Conservation (phyloP, 257 asterid species). For the Fraxinus cuspidata region DNA sequence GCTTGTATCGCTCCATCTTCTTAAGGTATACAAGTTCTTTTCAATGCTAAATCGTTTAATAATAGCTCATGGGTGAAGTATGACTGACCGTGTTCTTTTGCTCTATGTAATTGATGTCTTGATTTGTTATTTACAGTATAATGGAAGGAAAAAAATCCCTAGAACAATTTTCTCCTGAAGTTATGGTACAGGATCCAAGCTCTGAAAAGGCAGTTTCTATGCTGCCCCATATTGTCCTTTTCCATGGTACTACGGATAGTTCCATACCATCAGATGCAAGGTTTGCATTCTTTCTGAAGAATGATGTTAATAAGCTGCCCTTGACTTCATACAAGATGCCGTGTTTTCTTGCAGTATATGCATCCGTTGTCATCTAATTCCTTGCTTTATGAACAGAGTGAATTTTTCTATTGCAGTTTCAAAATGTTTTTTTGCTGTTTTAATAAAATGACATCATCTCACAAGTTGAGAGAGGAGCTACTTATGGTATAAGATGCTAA, state of each 20-base stretch:
- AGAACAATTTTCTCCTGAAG: constrained; percentile 81
- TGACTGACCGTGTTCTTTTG: constrained; percentile 11
- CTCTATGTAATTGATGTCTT: constrained; percentile 12
- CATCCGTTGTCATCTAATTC: constrained; percentile 11
- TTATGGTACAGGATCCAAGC: constrained; percentile 49
- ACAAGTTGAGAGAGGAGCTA: neutral
- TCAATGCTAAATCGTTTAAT: constrained; percentile 6
- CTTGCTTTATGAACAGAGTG: neutral
- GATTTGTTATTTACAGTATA: constrained; percentile 50
- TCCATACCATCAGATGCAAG: constrained; percentile 84
- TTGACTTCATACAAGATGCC: constrained; percentile 1
- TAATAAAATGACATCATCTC: neutral
- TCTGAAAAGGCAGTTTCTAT: constrained; percentile 41
- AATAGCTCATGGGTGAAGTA: neutral
- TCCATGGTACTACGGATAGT: constrained; percentile 78
- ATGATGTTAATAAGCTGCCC: constrained; percentile 10
- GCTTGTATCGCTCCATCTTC: constrained; percentile 89
- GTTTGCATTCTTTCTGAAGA: constrained; percentile 43
- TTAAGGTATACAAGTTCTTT: constrained; percentile 55
- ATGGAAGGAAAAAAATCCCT: constrained; percentile 92
- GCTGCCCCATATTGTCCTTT: constrained; percentile 75
- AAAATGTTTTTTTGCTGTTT: neutral
- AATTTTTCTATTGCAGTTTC: neutral
- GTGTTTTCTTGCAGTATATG: constrained; percentile 22
- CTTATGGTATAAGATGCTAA: neutral